phyloP scores from a whole-genome alignment of 345 rosid genomes.

The Balakata baccata region DNA sequence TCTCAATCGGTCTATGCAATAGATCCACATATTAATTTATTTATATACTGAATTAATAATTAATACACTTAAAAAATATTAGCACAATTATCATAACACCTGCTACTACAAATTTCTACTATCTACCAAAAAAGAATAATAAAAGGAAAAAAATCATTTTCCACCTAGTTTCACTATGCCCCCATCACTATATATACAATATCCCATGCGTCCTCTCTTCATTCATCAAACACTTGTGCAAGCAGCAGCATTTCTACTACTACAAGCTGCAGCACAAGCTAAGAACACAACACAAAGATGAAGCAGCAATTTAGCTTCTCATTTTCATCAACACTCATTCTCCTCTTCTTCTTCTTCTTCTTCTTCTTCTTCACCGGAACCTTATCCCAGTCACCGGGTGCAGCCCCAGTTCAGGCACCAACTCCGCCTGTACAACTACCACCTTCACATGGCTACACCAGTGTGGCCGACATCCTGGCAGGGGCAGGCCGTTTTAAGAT shows the following conservation, averaged over 20 bases:
- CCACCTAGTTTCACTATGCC: too few relatives aligned
- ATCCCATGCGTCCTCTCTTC: background rate
- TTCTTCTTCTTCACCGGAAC: background rate
- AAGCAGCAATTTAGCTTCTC: slow-evolving; percentile 11
- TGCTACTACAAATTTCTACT: too few relatives aligned
- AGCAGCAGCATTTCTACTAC: background rate
- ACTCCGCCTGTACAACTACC: background rate
- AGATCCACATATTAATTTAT: too few relatives aligned
- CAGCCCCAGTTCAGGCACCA: slow-evolving; percentile 12
- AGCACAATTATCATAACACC: too few relatives aligned
- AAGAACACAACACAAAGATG: background rate
- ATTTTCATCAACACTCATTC: background rate
- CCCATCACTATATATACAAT: background rate
- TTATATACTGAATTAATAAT: too few relatives aligned
- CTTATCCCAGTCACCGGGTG: slow-evolving; percentile 10
- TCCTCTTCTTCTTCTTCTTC: slow-evolving; percentile 8
- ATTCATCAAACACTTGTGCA: background rate
- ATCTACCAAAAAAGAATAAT: too few relatives aligned
- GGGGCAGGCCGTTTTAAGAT: slow-evolving; percentile 5
- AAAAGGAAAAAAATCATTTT: too few relatives aligned
- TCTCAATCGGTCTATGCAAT: too few relatives aligned
- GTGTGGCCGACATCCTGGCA: slow-evolving; percentile 7
- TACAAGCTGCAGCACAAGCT: background rate
- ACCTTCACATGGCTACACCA: background rate
- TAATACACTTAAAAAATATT: too few relatives aligned